Percentiles rank a stretch among this genome's conserved stretches.
phyloP scores from a whole-genome alignment of 371 early-diverging fungal genomes.

The Syncephalis plumigaleata region DNA sequence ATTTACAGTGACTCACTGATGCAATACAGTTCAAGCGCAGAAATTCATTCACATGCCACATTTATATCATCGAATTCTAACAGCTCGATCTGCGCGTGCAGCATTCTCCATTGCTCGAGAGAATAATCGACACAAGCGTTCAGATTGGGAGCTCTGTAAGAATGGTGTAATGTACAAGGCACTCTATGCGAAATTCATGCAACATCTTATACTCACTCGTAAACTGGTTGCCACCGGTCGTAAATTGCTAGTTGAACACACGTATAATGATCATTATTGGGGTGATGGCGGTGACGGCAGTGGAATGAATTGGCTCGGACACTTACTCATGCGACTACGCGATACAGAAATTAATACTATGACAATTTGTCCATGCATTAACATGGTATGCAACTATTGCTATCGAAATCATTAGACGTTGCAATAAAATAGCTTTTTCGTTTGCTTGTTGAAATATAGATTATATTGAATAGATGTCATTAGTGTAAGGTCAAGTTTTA shows the following conservation, averaged over 20 bases:
- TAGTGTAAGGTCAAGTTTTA: no score
- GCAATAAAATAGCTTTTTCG: no score
- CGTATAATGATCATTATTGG: slow-evolving; percentile 5
- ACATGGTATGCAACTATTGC: no score
- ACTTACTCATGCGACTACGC: background rate
- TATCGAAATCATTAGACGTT: no score
- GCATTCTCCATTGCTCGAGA: slow-evolving; percentile 4
- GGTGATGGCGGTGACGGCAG: slow-evolving; percentile 4
- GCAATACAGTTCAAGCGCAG: slow-evolving; percentile 5
- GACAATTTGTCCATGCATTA: no score
- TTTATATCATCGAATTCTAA: slow-evolving; percentile 1
- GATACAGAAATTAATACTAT: no score
- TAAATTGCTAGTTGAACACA: slow-evolving; percentile 2
- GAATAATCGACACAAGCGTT: background rate
- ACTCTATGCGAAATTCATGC: background rate
- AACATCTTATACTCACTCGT: background rate
- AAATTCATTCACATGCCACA: background rate
- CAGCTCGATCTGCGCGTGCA: background rate
- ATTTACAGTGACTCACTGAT: background rate
- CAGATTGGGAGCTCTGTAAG: no score
- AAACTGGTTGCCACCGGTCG: slow-evolving; percentile 2
- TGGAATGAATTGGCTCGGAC: slow-evolving; percentile 1
- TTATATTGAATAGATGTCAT: no score
- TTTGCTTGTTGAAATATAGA: no score
- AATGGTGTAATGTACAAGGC: background rate